A percentile compares a stretch with the other conserved stretches of the same genome.
phyloP scores from a whole-genome alignment of 768 basidiomycete genomes.

The Psilocybe cyanescens region DNA sequence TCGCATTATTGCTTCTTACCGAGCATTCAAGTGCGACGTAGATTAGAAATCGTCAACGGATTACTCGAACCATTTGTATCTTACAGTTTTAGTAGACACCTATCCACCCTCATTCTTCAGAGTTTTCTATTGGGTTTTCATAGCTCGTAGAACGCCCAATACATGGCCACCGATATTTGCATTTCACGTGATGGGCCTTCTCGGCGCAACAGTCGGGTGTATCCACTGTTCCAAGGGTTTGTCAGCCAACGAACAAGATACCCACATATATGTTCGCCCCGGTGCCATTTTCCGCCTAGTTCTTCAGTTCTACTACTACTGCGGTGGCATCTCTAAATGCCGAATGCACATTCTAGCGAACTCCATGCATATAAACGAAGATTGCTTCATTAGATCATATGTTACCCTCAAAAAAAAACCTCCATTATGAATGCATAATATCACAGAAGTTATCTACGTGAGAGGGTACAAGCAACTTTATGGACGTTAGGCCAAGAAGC shows the following conservation, averaged over 20 bases:
- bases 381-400: too few relatives aligned
- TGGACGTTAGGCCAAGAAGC: neutral
- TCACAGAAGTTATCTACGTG: neutral
- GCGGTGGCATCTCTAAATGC: neutral
- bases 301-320: neutral
- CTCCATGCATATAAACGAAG: too few relatives aligned
- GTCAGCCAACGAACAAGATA: neutral
- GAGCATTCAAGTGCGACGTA: neutral
- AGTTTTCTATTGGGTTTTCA: too few relatives aligned
- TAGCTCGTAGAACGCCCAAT: too few relatives aligned
- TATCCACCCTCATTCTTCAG: too few relatives aligned
- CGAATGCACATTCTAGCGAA: too few relatives aligned
- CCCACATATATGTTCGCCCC: too few relatives aligned
- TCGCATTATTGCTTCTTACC: conserved; percentile 8
- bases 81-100: too few relatives aligned
- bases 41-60: neutral
- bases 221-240: neutral
- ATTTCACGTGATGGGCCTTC: too few relatives aligned
- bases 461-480: neutral
- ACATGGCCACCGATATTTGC: too few relatives aligned
- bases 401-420: too few relatives aligned
- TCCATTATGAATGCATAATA: neutral
- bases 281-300: neutral
- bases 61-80: neutral
- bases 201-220: too few relatives aligned